Conservation (phyloP, 352 stramenopile species). For the Globisporangium carolinianum region DNA sequence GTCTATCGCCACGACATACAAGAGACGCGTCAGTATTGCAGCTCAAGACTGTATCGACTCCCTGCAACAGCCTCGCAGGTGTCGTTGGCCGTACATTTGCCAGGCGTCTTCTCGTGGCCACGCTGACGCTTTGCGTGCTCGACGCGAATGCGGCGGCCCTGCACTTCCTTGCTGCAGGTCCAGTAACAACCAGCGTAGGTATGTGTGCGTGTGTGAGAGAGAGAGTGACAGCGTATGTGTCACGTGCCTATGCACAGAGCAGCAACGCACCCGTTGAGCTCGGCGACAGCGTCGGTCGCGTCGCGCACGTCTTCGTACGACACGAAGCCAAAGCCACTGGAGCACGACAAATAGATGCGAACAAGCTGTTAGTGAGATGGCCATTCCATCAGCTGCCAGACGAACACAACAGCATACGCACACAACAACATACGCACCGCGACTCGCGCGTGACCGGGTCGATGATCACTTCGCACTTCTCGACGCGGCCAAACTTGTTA, state of each 20-base stretch:
- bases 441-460: slow-evolving; percentile 74
- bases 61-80: too few relatives aligned
- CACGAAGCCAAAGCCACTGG: slow-evolving; percentile 63
- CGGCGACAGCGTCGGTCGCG: slow-evolving; percentile 67
- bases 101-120: slow-evolving; percentile 79
- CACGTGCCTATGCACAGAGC: too few relatives aligned
- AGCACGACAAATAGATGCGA: too few relatives aligned
- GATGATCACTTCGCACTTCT: slow-evolving; percentile 78
- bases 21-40: not conserved
- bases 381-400: too few relatives aligned
- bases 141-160: slow-evolving; percentile 63
- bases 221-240: too few relatives aligned
- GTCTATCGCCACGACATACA: slow-evolving; percentile 24
- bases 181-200: not conserved
- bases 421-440: slow-evolving; percentile 20
- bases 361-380: slow-evolving; percentile 5
- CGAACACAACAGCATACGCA: not conserved
- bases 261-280: slow-evolving; percentile 63
- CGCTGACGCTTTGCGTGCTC: slow-evolving; percentile 77
- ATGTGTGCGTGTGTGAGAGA: too few relatives aligned
- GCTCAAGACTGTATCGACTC: not conserved
- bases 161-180: slow-evolving; percentile 55
- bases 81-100: slow-evolving; percentile 50
- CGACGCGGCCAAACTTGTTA: slow-evolving; percentile 58
- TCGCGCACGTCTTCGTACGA: slow-evolving; percentile 75